phyloP scores from a whole-genome alignment of 2,329 filamentous ascomycete species.

The Calonectria pseudoturangicola region DNA sequence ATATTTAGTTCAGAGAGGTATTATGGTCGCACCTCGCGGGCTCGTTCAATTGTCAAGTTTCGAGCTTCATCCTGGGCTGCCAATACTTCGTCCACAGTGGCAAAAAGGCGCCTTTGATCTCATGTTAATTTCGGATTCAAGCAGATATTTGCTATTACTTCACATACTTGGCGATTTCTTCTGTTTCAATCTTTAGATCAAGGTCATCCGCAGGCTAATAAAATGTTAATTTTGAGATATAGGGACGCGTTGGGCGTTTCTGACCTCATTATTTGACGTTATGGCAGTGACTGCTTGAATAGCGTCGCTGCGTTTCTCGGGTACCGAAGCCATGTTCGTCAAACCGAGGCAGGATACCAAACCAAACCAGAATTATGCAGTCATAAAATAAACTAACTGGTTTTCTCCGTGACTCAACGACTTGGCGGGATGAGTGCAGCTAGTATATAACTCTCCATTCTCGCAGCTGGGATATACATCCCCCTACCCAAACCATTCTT shows the following conservation, averaged over 20 bases:
- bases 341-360: no score
- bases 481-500: no score
- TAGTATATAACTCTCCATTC: not conserved
- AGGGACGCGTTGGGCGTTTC: no score
- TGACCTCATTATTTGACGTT: not conserved
- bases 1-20: no score
- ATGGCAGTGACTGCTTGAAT: not conserved
- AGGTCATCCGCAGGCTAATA: not conserved
- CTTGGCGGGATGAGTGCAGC: not conserved
- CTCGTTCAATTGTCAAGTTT: slow-evolving; percentile 2
- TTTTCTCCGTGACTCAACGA: fast-evolving
- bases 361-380: no score
- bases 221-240: not conserved
- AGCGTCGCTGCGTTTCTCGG: not conserved
- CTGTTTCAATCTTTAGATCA: slow-evolving; percentile 10
- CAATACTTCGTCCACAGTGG: slow-evolving; percentile 11
- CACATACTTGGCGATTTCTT: slow-evolving; percentile 13
- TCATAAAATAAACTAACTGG: no score
- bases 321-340: not conserved
- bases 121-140: not conserved
- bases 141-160: no score
- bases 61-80: slow-evolving; percentile 15
- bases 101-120: not conserved
- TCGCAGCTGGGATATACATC: no score
- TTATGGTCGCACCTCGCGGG: not conserved